Evolutionary conservation across 2,329 filamentous ascomycete species (phyloP).

Genomic region (Penicillium oxalicum): DNA sequence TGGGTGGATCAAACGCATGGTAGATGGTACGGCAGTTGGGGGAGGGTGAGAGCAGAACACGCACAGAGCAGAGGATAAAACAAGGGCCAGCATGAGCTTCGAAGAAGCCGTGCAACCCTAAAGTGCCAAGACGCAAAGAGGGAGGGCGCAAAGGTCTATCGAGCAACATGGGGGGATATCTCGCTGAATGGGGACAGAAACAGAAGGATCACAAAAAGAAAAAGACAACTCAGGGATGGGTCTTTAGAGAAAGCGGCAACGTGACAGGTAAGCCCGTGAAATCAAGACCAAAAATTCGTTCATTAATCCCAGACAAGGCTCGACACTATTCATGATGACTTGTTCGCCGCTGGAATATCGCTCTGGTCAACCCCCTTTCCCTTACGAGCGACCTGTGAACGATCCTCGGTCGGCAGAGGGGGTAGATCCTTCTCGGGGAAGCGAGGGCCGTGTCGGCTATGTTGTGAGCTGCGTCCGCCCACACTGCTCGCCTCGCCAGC

Average conservation of each 20-base stretch:
- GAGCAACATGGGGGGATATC: constrained; percentile 19
- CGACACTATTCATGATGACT: background rate
- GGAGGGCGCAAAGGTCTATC: constrained; percentile 15
- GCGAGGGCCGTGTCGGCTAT: constrained; percentile 36
- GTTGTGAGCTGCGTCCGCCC: constrained; percentile 51
- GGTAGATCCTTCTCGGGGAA: constrained; percentile 28
- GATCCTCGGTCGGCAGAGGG: constrained; percentile 18
- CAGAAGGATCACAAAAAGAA: background rate
- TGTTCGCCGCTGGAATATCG: constrained; percentile 2
- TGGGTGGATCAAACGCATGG: constrained; percentile 1
- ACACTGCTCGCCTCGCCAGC: constrained; percentile 69
- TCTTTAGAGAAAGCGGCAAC: background rate
- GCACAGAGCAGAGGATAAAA: background rate
- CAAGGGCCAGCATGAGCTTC: background rate
- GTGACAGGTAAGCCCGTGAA: too few relatives aligned
- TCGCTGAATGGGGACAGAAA: constrained; percentile 14
- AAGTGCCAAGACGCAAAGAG: background rate
- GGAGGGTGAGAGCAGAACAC: constrained; percentile 13
- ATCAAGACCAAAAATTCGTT: background rate
- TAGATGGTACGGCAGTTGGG: background rate
- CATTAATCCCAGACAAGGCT: too few relatives aligned
- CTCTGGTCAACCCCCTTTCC: constrained; percentile 20
- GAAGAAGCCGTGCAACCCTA: background rate
- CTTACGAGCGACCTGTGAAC: constrained; percentile 16
- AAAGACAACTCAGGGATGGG: background rate